Conservation (phyloP, 495 filamentous ascomycete species). For the Staphylotrichum tortipilum region DNA sequence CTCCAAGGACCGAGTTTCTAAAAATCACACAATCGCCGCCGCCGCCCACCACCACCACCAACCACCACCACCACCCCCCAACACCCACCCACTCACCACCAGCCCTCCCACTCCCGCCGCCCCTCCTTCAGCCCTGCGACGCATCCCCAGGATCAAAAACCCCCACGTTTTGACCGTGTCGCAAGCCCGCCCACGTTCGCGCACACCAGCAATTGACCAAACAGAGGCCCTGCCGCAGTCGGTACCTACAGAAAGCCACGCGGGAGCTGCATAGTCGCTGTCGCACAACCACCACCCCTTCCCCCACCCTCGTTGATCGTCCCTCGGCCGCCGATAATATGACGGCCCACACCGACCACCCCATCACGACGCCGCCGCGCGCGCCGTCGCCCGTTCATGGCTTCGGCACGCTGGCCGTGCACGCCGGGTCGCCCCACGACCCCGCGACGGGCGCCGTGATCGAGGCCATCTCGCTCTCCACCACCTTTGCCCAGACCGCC, state of each 20-base stretch:
- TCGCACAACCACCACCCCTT: neutral
- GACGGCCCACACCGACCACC: slow-evolving; percentile 32
- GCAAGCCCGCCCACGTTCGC: neutral
- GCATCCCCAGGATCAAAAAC: neutral
- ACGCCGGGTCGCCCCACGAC: slow-evolving; percentile 85
- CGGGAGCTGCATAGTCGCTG: no score
- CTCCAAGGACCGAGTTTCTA: no score
- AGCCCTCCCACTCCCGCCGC: neutral
- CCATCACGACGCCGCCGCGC: slow-evolving; percentile 36
- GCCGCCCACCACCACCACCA: no score
- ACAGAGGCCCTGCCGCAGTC: slow-evolving; percentile 8
- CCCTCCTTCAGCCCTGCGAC: neutral
- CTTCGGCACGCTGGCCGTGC: slow-evolving; percentile 90
- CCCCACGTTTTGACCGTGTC: no score
- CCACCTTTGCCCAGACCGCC: slow-evolving; percentile 79
- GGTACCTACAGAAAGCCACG: no score
- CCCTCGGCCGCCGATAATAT: slow-evolving; percentile 22
- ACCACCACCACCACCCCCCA: no score
- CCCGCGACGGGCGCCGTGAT: slow-evolving; percentile 90
- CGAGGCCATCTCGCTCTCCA: slow-evolving; percentile 87
- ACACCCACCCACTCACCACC: neutral
- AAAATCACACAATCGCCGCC: no score
- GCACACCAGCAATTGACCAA: slow-evolving; percentile 9
- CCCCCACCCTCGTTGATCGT: neutral
- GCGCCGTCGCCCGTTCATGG: slow-evolving; percentile 39